Evolutionary conservation across 139 green algal species (phyloP), one percentile per base, ranked within the genome.

Genomic region (Picochlorum costavermella): DNA sequence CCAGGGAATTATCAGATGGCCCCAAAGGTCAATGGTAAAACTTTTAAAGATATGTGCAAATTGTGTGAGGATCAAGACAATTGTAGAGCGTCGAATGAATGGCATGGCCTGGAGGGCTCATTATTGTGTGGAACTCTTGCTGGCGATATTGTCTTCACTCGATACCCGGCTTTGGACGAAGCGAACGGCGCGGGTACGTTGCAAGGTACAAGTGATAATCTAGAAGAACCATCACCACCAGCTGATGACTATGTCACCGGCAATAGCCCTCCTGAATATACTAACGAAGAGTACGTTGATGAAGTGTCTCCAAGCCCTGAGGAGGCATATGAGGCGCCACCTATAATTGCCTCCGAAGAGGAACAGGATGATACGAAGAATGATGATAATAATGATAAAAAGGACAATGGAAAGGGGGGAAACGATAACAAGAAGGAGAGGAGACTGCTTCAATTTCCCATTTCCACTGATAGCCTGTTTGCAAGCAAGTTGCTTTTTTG

Each of bases 1-100:
- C 58, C 58, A 29, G 58, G 58, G 23, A 57, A 44, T 51, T 64
- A 64, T 64, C 14, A 25, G 12, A 50, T 56, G 20, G 20, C 25
- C 20, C 58, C 58, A 26, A 49, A 28, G 23, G 0, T 50, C 12
- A 17, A 25, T 51, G 25, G 40, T 3, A 59, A 26, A 28, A 31
- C 20, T n/a, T 11, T 50, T 9, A 50, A 49, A 31, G 14, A 59
- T 29, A 57, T 64, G 58, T 64, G 58, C 25, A 49, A 0, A 50
- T 23, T 51, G 12, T 64, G 58, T 51, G 40, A 28, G 9, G 25
- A 50, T 28, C n/a, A 11, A 6, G 20, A 29, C 5, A 50, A 23
- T 31, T 64, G 58, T 11, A 31, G 23, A 29, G 25, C 6, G 12
- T 31, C n/a, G 12, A 51, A 50, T 56, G 20, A 49, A 20, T 50